Percentiles rank a stretch among this genome's conserved stretches.
Conservation (phyloP, 2,329 filamentous ascomycete species). For the Arthroderma sp. region DNA sequence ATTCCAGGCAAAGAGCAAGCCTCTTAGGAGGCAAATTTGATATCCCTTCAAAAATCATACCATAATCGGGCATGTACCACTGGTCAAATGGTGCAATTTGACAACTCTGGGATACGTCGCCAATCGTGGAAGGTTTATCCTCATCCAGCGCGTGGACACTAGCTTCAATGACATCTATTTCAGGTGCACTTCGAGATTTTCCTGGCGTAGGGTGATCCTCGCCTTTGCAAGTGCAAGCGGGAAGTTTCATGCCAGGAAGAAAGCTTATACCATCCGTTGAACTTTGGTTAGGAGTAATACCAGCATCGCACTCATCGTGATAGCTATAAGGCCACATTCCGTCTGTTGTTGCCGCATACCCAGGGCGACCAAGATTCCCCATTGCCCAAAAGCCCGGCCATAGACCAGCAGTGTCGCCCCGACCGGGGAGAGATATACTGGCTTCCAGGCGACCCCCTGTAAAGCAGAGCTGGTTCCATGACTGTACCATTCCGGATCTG, state of each 20-base stretch:
- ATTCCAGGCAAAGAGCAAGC: background rate
- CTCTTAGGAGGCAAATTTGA: background rate
- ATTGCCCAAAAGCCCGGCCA: constrained; percentile 68
- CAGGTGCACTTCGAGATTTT: constrained; percentile 52
- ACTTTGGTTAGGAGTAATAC: constrained; percentile 61
- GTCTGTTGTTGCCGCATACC: constrained; percentile 56
- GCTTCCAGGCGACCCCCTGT: constrained; percentile 58
- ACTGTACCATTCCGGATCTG: constrained; percentile 61
- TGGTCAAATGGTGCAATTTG: constrained; percentile 58
- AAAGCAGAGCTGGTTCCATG: constrained; percentile 62
- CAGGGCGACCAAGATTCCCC: constrained; percentile 58
- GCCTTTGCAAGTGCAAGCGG: constrained; percentile 51
- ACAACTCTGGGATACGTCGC: constrained; percentile 52
- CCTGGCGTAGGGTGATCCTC: constrained; percentile 55
- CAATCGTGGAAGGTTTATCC: constrained; percentile 37
- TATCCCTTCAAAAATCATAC: constrained; percentile 16
- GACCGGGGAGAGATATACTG: constrained; percentile 55
- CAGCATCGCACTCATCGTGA: constrained; percentile 52
- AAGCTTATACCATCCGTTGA: constrained; percentile 51
- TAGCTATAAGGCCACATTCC: constrained; percentile 66
- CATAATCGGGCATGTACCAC: constrained; percentile 52
- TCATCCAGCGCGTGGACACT: constrained; percentile 38
- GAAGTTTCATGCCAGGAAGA: constrained; percentile 56
- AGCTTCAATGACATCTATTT: constrained; percentile 62
- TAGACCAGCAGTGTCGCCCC: constrained; percentile 53